Percentiles rank a stretch among this genome's conserved stretches.
phyloP scores from a whole-genome alignment of 805 yeast species.

The Saccharomycopsis microspora region DNA sequence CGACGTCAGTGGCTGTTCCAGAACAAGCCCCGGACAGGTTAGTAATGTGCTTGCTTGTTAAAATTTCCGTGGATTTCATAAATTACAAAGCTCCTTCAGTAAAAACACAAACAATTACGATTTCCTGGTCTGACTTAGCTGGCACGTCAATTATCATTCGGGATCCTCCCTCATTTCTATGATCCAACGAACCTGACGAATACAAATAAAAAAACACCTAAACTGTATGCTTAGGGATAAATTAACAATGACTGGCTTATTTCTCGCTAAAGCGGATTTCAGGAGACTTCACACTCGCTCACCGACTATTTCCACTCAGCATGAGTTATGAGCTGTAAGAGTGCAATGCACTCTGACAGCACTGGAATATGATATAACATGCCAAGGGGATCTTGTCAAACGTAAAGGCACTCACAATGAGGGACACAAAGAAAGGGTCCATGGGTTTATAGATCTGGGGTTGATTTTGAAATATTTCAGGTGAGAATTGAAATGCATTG shows the following conservation, averaged over 20 bases:
- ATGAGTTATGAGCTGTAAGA: no score
- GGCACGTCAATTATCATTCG: neutral
- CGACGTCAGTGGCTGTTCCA: conserved; percentile 90
- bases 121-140: neutral
- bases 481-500: neutral
- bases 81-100: neutral
- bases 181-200: no score
- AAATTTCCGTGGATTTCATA: neutral
- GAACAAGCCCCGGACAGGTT: conserved; percentile 78
- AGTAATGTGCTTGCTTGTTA: no score
- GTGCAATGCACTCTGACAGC: no score
- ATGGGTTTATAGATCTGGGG: neutral
- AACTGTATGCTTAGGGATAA: no score
- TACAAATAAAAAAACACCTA: no score
- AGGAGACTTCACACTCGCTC: no score
- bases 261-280: no score
- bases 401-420: conserved; percentile 8
- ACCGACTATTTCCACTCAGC: no score
- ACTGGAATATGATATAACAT: no score
- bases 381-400: no score
- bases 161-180: neutral
- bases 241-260: no score
- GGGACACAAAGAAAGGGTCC: conserved; percentile 16
- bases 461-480: neutral
- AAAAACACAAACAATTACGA: neutral